A percentile compares a stretch with the other conserved stretches of the same genome.
Conservation (phyloP, 164 flowering plant species). For the Magnolia sinica region DNA sequence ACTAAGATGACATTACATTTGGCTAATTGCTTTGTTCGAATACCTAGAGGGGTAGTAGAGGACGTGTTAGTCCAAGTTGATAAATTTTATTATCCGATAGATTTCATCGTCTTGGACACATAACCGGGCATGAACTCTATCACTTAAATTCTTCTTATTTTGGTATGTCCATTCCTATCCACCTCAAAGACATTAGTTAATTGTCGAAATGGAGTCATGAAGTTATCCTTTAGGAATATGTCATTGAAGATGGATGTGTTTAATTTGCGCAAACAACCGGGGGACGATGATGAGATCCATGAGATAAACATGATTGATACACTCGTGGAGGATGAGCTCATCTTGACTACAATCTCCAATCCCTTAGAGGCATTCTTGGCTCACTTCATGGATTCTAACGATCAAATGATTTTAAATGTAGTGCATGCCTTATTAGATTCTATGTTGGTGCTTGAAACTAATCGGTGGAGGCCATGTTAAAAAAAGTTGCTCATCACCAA, state of each 20-base stretch:
- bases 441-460: too few species aligned
- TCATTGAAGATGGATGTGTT: neutral
- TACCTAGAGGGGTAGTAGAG: conserved; percentile 2
- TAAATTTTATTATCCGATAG: neutral
- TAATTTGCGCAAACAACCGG: neutral
- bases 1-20: conserved; percentile 2
- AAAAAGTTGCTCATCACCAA: neutral
- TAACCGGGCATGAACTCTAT: neutral
- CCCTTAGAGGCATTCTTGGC: neutral
- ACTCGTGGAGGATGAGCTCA: too few species aligned
- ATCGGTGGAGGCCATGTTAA: neutral
- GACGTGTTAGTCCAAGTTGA: conserved; percentile 9
- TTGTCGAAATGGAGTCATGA: neutral
- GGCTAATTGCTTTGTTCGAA: neutral
- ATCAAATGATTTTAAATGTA: too few species aligned
- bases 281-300: neutral
- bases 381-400: neutral
- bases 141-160: neutral
- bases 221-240: neutral
- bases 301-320: too few species aligned
- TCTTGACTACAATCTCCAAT: neutral
- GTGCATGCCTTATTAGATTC: too few species aligned
- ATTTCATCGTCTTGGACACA: neutral
- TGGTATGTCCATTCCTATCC: neutral
- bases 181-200: neutral